Base-by-base conservation (phyloP, 139 green algal species). In the Pleodorina starrii region DNA sequence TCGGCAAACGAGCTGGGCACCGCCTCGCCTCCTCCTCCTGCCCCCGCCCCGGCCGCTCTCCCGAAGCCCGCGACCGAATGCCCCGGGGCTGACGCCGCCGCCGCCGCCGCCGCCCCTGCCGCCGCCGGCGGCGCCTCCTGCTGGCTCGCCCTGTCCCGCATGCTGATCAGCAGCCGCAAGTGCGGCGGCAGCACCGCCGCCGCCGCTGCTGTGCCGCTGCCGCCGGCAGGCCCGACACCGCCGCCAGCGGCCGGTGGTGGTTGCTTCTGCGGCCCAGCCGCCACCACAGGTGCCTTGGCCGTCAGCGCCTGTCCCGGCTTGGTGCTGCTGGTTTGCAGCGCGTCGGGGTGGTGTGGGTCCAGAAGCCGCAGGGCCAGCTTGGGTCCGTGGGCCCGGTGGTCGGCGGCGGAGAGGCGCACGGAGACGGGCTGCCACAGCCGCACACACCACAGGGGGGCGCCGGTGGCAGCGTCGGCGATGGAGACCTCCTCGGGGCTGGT, bases 301-400 rank as follows among this genome's bases (percentile, higher is more conserved):
- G 3, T 3, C 71, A 51, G 66, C 71, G 46, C 59, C 57, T 69
- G n/a, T 29, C 57, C 14, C 57, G 21, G 57, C 57, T n/a, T n/a
- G 57, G 5, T 69, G 14, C 14, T 69, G 57, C 19, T 77, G 32
- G 42, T 1, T 48, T 51, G 68, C 42, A 84, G 66, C 14, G 86
- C 91, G 1, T 85, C 79, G 0, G 93, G 91, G 76, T 95, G 91
- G 1, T 27, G 51, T 6, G 77, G 60, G 17, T 88, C 81, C 50
- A 93, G 86, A 77, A 94, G 71, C 7, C 90, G 78, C 88, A 95
- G 83, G 35, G 89, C 74, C 36, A 94, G 89, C 23, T 51, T 90
- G 66, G 93, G 93, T 27, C 93, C 92, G 78, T 96, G 93, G 16
- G 91, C 91, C 3, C 92, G 36, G 63, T 88, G 93, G 9, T 81